Conservation (phyloP, 768 basidiomycete species). For the Tricholoma matsutake region DNA sequence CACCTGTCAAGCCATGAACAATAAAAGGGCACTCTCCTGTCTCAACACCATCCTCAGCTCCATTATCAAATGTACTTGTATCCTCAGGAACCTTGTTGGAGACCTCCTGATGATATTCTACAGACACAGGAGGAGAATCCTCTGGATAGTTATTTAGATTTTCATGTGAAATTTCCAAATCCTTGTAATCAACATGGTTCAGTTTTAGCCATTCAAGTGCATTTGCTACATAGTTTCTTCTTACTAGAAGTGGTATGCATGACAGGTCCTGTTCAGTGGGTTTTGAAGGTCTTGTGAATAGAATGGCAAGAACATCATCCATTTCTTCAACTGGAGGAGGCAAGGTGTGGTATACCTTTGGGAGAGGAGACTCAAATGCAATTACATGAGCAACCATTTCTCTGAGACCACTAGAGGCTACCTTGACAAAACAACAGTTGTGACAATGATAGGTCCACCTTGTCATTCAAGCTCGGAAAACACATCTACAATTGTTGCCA, state of each 20-base stretch:
- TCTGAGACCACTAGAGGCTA: too few relatives aligned
- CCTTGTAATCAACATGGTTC: conserved; percentile 32
- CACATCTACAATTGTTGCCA: too few relatives aligned
- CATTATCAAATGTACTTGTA: conserved; percentile 23
- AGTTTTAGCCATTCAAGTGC: conserved; percentile 35
- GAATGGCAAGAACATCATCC: conserved; percentile 29
- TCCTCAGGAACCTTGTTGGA: conserved; percentile 22
- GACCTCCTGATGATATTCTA: conserved; percentile 19
- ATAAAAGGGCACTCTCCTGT: conserved; percentile 33
- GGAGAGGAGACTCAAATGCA: too few relatives aligned
- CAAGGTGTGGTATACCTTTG: conserved; percentile 23
- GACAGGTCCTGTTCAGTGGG: conserved; percentile 24
- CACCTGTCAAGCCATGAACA: conserved; percentile 34
- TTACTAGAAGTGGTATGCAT: neutral
- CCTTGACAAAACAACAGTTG: too few relatives aligned
- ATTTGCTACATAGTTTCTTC: neutral
- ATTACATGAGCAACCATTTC: conserved; percentile 33
- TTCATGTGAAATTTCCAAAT: conserved; percentile 26
- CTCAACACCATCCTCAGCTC: conserved; percentile 26
- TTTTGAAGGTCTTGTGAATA: conserved; percentile 27
- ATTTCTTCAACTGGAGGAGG: conserved; percentile 24
- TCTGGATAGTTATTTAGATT: conserved; percentile 23
- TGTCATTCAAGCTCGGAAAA: too few relatives aligned
- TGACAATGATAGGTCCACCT: too few relatives aligned
- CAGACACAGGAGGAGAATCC: conserved; percentile 18